Base-by-base conservation (phyloP, 2,329 filamentous ascomycete genomes). In the Venturia oleaginea region DNA sequence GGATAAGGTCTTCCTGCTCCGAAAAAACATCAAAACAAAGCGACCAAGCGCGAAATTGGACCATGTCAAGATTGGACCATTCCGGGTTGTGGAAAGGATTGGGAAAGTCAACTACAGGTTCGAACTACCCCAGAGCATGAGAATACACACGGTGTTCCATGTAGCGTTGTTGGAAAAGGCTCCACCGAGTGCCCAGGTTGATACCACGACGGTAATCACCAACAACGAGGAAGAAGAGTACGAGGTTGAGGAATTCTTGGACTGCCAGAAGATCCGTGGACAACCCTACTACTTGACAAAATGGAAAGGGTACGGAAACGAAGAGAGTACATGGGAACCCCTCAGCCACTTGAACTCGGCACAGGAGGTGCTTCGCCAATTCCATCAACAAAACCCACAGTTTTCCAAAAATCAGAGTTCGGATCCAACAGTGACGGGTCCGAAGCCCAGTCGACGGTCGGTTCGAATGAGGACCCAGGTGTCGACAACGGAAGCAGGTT, bases 121-220 rank as follows among this genome's bases (percentile, higher is more conserved):
- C 10, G 48, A 62, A 63, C 62, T 64, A 40, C 62, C 54, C n/a
- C 7, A 27, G 27, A 27, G 32, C 15, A 64, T 64, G 27, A 27
- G 32, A 48, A 63, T 64, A 24, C 27, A 64, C 37, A 27, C 24
- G n/a, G 27, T 64, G 17, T 64, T 64, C 27, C 32, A 64, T 62
- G 19, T 63, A 19, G 24, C 34, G 27, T 38, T 64, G 13, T 40
- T 64, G 30, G 38, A 89, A 73, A 70, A 17, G 22, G 57, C 60
- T 34, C 38, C 13, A 15, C 4, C 6, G 10, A 15, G n/a, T 19
- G 17, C 48, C 19, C 10, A 15, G 11, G 11, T 27, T 27, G 11
- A 27, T 55, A 55, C 48, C 22, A 55, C 11, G 11, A 55, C 19
- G 19, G 48, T 27, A 55, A 55, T 27, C 11, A 55, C 48, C 22